A percentile compares a stretch with the other conserved stretches of the same genome.
Evolutionary conservation across 345 rosid genomes (phyloP).

Genomic region (Eutrema heterophyllum): DNA sequence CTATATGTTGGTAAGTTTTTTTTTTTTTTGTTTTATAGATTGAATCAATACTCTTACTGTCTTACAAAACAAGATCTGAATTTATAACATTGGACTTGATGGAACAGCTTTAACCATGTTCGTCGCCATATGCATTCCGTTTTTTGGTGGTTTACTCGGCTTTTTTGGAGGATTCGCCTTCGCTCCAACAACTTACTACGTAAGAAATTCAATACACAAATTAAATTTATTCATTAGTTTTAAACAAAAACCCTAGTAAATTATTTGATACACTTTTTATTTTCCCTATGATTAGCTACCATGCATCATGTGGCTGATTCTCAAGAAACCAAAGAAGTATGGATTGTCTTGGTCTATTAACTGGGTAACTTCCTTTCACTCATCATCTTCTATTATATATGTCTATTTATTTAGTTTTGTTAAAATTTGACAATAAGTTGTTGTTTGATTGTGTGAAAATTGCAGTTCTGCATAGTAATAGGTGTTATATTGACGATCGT

Average conservation of each 20-base stretch:
- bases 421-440: neutral
- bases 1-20: slow-evolving; percentile 58
- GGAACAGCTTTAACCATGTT: slow-evolving; percentile 69
- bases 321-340: slow-evolving; percentile 64
- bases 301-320: slow-evolving; percentile 65
- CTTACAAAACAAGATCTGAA: neutral
- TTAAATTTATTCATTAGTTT: neutral
- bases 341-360: slow-evolving; percentile 57
- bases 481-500: slow-evolving; percentile 47
- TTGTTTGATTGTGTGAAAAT: neutral
- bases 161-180: slow-evolving; percentile 91
- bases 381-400: neutral
- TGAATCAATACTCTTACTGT: neutral
- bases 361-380: slow-evolving; percentile 50
- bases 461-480: slow-evolving; percentile 60
- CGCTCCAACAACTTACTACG: slow-evolving; percentile 76
- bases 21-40: neutral
- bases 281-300: slow-evolving; percentile 47
- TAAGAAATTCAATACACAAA: slow-evolving; percentile 23
- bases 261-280: neutral
- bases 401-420: neutral
- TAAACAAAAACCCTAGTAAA: neutral
- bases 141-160: slow-evolving; percentile 74
- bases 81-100: neutral
- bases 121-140: slow-evolving; percentile 56